Percentiles rank a stretch among this genome's conserved stretches.
Evolutionary conservation across 2,329 filamentous ascomycete species (phyloP).

Genomic region (Triangularia verruculosa): DNA sequence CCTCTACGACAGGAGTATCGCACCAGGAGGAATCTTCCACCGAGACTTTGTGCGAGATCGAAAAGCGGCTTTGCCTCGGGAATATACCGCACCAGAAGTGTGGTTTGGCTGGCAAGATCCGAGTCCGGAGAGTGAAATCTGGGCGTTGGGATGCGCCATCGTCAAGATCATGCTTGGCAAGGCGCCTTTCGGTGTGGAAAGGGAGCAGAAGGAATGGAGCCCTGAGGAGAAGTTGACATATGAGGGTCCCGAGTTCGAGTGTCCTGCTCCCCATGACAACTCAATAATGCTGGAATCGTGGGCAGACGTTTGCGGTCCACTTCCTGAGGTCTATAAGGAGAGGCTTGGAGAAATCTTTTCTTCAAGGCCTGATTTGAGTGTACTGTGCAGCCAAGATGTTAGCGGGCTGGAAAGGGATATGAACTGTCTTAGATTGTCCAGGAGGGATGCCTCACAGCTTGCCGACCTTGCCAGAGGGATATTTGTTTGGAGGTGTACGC

Average conservation of each 20-base stretch:
- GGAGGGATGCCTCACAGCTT: background rate
- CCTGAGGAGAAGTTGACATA: background rate
- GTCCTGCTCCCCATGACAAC: background rate
- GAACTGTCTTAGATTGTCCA: background rate
- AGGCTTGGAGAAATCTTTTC: background rate
- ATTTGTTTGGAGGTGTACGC: background rate
- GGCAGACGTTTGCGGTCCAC: background rate
- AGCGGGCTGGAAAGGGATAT: background rate
- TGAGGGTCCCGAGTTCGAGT: background rate
- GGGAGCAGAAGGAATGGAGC: background rate
- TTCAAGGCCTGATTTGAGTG: background rate
- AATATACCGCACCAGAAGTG: background rate
- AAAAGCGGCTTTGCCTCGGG: background rate
- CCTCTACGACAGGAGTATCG: background rate
- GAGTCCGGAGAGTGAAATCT: background rate
- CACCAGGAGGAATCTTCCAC: background rate
- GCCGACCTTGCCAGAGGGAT: background rate
- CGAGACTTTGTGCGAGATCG: background rate
- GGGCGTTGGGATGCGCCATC: background rate
- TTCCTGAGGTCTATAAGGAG: background rate
- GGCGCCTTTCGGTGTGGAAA: background rate
- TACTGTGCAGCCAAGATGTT: no score
- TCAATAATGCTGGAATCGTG: background rate
- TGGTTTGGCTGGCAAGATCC: background rate
- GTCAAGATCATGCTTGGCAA: background rate